Evolutionary conservation across 2,329 filamentous ascomycete species (phyloP), one percentile per base, ranked within the genome.

Genomic region (Incumbomyces lentus): DNA sequence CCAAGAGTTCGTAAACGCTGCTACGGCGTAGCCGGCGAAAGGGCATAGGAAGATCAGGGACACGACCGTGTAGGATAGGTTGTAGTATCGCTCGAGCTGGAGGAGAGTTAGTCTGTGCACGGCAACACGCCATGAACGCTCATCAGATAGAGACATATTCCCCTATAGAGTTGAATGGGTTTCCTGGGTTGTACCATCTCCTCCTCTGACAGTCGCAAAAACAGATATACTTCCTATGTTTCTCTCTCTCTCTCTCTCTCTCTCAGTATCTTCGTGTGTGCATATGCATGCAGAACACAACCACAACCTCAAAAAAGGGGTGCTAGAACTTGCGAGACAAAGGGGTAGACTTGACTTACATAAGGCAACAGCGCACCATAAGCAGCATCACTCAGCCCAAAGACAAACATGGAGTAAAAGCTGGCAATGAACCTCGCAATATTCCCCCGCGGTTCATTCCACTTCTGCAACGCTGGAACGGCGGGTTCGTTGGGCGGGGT

Each of bases 401-500:
- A 36, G 3, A 44, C 41, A 19, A 44, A 44, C 41, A 44, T 44
- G 14, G 41, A 35, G 41, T 44, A 44, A 31, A 44, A 44, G 77
- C 78, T 73, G 0, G 76, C 70, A 31, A 75, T 62, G 38, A 77
- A 76, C 33, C 80, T 74, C 54, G 68, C 79, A 3, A 75, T 64
- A 58, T 82, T 85, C 35, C 69, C 67, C 7, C 64, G 61, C 0
- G 81, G 73, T n/a, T 66, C 63, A 56, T 84, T 84, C 83, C 82
- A 86, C 61, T 61, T 66, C 56, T 82, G 74, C 13, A 68, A 56
- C 46, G 66, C 63, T 26, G 61, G 61, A 4, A 63, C 55, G 1
- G 66, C 64, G 1, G 66, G 71, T 0, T 65, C 69, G 1, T 71
- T 71, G 6, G 69, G 68, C 0, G 71, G 70, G n/a, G 49, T 46